Conservation (phyloP, 495 filamentous ascomycete genomes). For the Monascus purpureus region DNA sequence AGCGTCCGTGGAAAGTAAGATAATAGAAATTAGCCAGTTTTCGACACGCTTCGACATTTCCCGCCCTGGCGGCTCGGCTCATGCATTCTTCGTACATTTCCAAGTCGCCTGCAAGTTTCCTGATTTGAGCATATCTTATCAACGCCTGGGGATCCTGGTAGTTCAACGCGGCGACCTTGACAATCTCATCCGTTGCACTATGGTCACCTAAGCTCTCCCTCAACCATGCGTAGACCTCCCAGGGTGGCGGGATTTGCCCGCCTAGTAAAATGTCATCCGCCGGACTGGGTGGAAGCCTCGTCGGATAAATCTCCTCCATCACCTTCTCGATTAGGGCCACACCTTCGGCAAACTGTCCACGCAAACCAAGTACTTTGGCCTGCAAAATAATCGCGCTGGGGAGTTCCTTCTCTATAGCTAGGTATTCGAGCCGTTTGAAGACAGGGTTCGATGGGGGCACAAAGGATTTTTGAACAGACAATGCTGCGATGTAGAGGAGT, state of each 20-base stretch:
- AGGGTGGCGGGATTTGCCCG: constrained; percentile 9
- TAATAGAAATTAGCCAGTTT: constrained; percentile 29
- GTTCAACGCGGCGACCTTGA: constrained; percentile 13
- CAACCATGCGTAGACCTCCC: constrained; percentile 13
- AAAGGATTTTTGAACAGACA: constrained; percentile 1
- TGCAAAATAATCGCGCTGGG: constrained; percentile 19
- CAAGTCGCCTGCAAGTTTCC: constrained; percentile 8
- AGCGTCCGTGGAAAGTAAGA: constrained; percentile 12
- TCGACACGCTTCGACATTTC: constrained; percentile 13
- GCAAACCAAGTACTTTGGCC: constrained; percentile 13
- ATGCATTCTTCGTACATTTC: constrained; percentile 24
- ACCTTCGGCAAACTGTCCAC: constrained; percentile 10
- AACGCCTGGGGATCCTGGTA: constrained; percentile 21
- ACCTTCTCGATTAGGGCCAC: constrained; percentile 14
- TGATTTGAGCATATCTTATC: constrained; percentile 11
- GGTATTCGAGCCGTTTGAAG: constrained; percentile 7
- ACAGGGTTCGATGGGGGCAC: constrained; percentile 4
- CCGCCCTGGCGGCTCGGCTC: constrained; percentile 17
- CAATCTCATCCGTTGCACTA: constrained; percentile 5
- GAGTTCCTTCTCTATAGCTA: constrained; percentile 11
- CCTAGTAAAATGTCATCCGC: constrained; percentile 6
- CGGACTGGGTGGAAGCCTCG: not conserved
- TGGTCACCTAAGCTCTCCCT: constrained; percentile 4
- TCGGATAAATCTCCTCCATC: constrained; percentile 8
- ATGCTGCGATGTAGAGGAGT: constrained; percentile 3